Evolutionary conservation across 179 eudicot genomes (phyloP).

Genomic region (Silene coronaria): DNA sequence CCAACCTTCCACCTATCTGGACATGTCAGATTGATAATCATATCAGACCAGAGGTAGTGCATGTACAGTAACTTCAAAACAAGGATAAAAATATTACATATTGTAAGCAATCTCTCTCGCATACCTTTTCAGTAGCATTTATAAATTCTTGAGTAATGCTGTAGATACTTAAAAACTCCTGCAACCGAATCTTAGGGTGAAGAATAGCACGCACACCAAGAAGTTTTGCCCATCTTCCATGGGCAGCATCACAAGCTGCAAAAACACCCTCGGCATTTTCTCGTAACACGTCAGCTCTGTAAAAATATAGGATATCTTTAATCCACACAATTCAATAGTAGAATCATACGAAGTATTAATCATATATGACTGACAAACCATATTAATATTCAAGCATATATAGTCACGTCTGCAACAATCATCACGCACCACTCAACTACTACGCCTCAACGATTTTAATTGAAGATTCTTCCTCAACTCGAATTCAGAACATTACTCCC

Average conservation of each 20-base stretch:
- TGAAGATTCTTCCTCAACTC: not conserved
- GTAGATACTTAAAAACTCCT: constrained; percentile 72
- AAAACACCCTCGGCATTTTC: constrained; percentile 97
- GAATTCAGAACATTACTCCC: not conserved
- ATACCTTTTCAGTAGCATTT: constrained; percentile 84
- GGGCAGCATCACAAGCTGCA: constrained; percentile 98
- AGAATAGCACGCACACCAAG: constrained; percentile 95
- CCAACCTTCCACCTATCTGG: constrained; percentile 99
- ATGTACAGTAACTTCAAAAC: constrained; percentile 7
- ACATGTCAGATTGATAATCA: constrained; percentile 27
- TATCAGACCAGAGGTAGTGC: constrained; percentile 28
- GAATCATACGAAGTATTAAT: not conserved
- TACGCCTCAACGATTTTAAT: not conserved
- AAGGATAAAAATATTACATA: not conserved
- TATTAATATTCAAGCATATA: not conserved
- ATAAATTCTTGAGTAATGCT: constrained; percentile 85
- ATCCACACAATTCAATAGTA: constrained; percentile 10
- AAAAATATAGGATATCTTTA: constrained; percentile 13
- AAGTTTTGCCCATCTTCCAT: constrained; percentile 99
- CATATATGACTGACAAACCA: not conserved
- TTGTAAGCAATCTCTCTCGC: not conserved
- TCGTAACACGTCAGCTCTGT: constrained; percentile 96
- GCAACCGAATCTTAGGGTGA: constrained; percentile 80
- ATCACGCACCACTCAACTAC: not conserved
- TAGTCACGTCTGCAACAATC: not conserved